phyloP scores from a whole-genome alignment of 2,329 filamentous ascomycete genomes.

The Epichloe bromicola region DNA sequence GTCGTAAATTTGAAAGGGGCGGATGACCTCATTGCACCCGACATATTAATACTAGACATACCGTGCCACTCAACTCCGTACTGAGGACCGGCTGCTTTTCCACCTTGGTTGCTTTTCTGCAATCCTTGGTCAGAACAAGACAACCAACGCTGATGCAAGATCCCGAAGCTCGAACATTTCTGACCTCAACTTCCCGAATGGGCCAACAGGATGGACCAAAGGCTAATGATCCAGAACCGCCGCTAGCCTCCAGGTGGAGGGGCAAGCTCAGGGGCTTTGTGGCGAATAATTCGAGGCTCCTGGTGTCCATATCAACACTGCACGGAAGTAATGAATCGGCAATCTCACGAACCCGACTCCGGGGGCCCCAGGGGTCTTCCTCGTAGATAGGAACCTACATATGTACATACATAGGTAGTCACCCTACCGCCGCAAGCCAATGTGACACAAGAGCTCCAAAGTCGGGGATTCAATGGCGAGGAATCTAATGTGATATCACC shows the following conservation, averaged over 20 bases:
- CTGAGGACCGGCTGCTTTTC: background rate
- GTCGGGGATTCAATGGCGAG: background rate
- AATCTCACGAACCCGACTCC: background rate
- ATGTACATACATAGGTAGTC: no score
- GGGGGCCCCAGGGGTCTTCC: no score
- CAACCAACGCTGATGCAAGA: background rate
- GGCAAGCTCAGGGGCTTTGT: background rate
- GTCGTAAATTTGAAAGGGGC: background rate
- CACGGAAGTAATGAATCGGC: background rate
- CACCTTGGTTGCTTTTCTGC: no score
- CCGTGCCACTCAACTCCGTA: no score
- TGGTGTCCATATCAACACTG: background rate
- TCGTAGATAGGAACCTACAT: no score
- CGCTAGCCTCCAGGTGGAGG: background rate
- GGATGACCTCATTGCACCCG: constrained; percentile 1
- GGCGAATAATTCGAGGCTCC: background rate
- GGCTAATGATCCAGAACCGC: background rate
- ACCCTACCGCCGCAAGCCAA: no score
- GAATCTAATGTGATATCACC: background rate
- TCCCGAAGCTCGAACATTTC: no score
- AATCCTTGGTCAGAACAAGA: background rate
- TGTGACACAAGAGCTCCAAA: no score
- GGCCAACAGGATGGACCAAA: no score
- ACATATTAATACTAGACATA: background rate
- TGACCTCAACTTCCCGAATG: no score